Conservation (phyloP, 2,329 filamentous ascomycete species). For the Cyclaneusma minus region DNA sequence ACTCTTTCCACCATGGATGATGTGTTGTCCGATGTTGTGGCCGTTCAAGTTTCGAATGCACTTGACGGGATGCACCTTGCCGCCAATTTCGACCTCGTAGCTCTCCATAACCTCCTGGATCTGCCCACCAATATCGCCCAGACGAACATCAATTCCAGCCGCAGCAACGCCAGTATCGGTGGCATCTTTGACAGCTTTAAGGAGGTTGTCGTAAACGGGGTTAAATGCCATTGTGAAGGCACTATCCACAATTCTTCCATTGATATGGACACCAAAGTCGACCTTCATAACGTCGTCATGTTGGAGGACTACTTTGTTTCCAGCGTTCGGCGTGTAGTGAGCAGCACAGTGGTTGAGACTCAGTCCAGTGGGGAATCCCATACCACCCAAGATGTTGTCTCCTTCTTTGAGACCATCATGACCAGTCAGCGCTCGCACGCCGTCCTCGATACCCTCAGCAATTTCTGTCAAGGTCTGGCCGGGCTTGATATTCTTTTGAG, state of each 20-base stretch:
- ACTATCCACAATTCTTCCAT: conserved; percentile 55
- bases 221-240: conserved; percentile 57
- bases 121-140: conserved; percentile 46
- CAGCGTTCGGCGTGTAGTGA: conserved; percentile 76
- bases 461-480: conserved; percentile 70
- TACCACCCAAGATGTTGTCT: conserved; percentile 62
- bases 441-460: conserved; percentile 74
- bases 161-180: conserved; percentile 70
- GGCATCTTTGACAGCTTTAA: conserved; percentile 50
- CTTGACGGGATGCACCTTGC: conserved; percentile 36
- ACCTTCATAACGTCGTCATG: conserved; percentile 59
- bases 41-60: conserved; percentile 39
- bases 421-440: conserved; percentile 61
- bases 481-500: conserved; percentile 65
- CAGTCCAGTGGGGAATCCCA: conserved; percentile 76
- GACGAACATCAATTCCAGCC: conserved; percentile 81
- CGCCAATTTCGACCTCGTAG: conserved; percentile 39
- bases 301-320: conserved; percentile 58
- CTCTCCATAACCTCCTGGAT: conserved; percentile 49
- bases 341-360: conserved; percentile 76
- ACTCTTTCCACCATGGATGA: conserved; percentile 84
- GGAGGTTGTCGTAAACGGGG: conserved; percentile 50
- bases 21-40: conserved; percentile 78
- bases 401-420: conserved; percentile 65
- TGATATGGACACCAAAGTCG: conserved; percentile 57